Base-by-base conservation (phyloP, 257 asterid genomes). In the Rubia yunnanensis region DNA sequence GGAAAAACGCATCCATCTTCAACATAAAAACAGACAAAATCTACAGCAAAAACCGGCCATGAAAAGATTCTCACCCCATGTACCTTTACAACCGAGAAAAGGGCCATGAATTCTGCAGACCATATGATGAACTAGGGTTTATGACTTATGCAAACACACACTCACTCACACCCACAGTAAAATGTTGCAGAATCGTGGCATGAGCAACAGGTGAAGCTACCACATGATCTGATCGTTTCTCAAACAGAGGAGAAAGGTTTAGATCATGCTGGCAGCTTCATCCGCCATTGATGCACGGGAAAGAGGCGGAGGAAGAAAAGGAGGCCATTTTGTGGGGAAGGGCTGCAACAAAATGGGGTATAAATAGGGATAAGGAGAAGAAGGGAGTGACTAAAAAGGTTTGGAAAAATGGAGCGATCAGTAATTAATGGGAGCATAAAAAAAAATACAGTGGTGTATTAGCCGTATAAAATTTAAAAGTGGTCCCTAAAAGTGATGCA, bases 221-320 rank as follows among this genome's bases (percentile, higher is more conserved):
- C 80, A 75, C 65, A 68, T 75, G 80, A 75, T 75, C 80, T 67
- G 57, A 70, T 75, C 79, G 59, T 50, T 73, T 65, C 79, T 70
- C 73, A 66, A 60, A 62, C 66, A 6, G 58, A 31, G 58, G 61
- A 70, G 78, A 64, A 67, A 63, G 54, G 63, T 70, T 74, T 65
- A 74, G 79, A 74, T 74, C 79, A 74, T 62, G 79, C 79, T 74
- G 79, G 79, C 79, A 74, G 79, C 79, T 74, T 74, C 79, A 74
- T 65, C 79, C 70, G 72, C 70, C 67, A 70, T 52, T 5, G 71
- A 62, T 67, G 63, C 79, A 78, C 67, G 76, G 67, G 26, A 26
- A 63, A 26, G 57, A 22, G 32, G 14, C 22, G 11, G 31, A 34
- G 8, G 18, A 67, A 68, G 63, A n/a, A 0, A 63, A 30, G 30